Evolutionary conservation across 164 flowering plant species (phyloP).

Genomic region (Macadamia integrifolia): DNA sequence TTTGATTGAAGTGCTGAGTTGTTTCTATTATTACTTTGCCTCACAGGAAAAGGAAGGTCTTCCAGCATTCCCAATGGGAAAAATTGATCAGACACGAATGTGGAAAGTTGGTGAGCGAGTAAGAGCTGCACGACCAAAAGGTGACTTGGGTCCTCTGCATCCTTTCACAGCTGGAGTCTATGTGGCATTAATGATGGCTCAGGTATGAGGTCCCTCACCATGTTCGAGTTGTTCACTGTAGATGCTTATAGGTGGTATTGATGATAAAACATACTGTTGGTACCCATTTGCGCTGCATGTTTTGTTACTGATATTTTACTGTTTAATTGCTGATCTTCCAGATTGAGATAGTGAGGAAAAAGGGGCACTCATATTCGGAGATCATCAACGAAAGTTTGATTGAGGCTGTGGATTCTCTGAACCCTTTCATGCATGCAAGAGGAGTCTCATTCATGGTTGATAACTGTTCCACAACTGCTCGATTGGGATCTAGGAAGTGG

Average conservation of each 20-base stretch:
- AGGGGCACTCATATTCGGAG: conserved; percentile 93
- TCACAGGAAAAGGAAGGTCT: conserved; percentile 89
- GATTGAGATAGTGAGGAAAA: conserved; percentile 93
- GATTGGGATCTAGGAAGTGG: conserved; percentile 94
- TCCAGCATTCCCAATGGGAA: conserved; percentile 97
- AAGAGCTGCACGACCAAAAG: conserved; percentile 58
- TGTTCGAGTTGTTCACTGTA: no score
- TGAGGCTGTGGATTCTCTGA: conserved; percentile 86
- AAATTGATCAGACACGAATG: conserved; percentile 94
- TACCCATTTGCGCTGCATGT: no score
- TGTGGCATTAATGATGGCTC: conserved; percentile 96
- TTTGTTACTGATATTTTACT: no score
- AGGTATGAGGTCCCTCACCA: conserved; percentile 38
- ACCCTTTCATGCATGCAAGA: conserved; percentile 97
- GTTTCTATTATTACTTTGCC: conserved; percentile 1
- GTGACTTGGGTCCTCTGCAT: conserved; percentile 78
- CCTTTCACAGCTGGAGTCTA: conserved; percentile 95
- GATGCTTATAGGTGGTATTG: no score
- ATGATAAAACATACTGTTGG: no score
- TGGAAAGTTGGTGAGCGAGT: conserved; percentile 95
- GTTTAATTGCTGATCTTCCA: conserved; percentile 14
- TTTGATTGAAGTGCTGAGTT: neutral
- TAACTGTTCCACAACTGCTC: conserved; percentile 92
- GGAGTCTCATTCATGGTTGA: conserved; percentile 97
- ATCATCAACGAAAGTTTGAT: conserved; percentile 95